A percentile compares a stretch with the other conserved stretches of the same genome.
Conservation (phyloP, 192 early-diverging fungal genomes). For the Coemansia sp. region DNA sequence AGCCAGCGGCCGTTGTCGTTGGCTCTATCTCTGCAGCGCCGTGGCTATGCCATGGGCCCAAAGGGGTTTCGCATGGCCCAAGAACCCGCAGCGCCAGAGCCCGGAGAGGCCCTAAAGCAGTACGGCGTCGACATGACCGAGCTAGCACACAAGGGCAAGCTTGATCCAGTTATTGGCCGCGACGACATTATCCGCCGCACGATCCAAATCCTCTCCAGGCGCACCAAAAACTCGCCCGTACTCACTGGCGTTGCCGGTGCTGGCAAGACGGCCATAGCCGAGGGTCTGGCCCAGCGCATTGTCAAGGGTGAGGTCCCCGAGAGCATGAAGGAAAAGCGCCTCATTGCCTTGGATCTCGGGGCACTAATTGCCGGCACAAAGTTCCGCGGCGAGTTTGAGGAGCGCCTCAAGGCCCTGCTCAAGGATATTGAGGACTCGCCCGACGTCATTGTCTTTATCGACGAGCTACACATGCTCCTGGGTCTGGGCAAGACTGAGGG, state of each 20-base stretch:
- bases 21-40: not conserved
- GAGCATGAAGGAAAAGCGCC: conserved; percentile 65
- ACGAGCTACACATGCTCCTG: conserved; percentile 74
- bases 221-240: conserved; percentile 79
- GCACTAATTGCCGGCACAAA: conserved; percentile 55
- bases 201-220: conserved; percentile 71
- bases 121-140: conserved; percentile 75
- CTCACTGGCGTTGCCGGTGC: conserved; percentile 78
- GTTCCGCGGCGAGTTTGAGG: conserved; percentile 78
- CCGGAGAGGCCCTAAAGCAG: conserved; percentile 55
- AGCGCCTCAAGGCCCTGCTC: conserved; percentile 72
- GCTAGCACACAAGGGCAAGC: conserved; percentile 70
- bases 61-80: conserved; percentile 53
- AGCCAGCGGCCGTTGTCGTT: not conserved
- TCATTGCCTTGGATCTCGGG: conserved; percentile 73
- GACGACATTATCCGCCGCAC: conserved; percentile 75
- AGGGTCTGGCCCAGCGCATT: conserved; percentile 76
- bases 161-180: conserved; percentile 79
- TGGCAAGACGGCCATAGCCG: conserved; percentile 80
- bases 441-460: conserved; percentile 78
- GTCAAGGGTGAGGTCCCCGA: conserved; percentile 75
- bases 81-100: conserved; percentile 36
- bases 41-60: conserved; percentile 45
- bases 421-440: conserved; percentile 68
- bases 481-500: conserved; percentile 76